Evolutionary conservation across 495 filamentous ascomycete genomes (phyloP).

Genomic region (Coniosporium apollinis): DNA sequence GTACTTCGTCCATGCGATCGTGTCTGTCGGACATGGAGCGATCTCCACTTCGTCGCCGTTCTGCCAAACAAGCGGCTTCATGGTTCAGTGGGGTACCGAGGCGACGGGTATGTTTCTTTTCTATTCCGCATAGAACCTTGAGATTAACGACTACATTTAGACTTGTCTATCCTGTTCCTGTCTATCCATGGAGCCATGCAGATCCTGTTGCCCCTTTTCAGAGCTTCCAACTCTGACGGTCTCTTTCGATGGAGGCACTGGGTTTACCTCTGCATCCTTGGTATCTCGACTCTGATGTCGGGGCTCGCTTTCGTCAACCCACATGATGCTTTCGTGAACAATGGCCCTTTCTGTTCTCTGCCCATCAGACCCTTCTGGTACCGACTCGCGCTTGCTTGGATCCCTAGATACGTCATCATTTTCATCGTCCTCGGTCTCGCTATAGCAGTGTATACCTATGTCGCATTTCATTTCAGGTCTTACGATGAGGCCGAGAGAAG

Average conservation of each 20-base stretch:
- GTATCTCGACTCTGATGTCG: constrained; percentile 40
- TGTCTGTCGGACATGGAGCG: constrained; percentile 28
- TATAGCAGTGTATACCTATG: constrained; percentile 49
- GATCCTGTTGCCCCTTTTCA: constrained; percentile 38
- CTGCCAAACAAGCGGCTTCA: constrained; percentile 53
- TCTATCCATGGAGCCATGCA: constrained; percentile 53
- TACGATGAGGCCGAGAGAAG: constrained; percentile 16
- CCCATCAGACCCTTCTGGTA: constrained; percentile 45
- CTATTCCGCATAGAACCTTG: constrained; percentile 1
- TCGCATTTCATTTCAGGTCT: constrained; percentile 29
- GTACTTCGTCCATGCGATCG: constrained; percentile 44
- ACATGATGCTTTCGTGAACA: constrained; percentile 34
- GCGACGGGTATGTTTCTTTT: constrained; percentile 29
- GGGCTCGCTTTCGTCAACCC: constrained; percentile 46
- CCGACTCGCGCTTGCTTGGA: constrained; percentile 48
- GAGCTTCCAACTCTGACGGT: constrained; percentile 33
- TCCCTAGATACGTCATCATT: constrained; percentile 54
- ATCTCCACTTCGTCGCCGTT: constrained; percentile 34
- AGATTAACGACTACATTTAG: no score
- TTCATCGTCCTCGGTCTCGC: constrained; percentile 44
- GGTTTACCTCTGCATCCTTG: constrained; percentile 36
- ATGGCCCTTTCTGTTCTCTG: constrained; percentile 50
- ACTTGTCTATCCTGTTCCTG: constrained; percentile 52
- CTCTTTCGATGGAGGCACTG: constrained; percentile 45
- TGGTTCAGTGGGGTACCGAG: constrained; percentile 45